Conservation (phyloP, 768 basidiomycete species). For the Boletus pseudo-olivaceus region DNA sequence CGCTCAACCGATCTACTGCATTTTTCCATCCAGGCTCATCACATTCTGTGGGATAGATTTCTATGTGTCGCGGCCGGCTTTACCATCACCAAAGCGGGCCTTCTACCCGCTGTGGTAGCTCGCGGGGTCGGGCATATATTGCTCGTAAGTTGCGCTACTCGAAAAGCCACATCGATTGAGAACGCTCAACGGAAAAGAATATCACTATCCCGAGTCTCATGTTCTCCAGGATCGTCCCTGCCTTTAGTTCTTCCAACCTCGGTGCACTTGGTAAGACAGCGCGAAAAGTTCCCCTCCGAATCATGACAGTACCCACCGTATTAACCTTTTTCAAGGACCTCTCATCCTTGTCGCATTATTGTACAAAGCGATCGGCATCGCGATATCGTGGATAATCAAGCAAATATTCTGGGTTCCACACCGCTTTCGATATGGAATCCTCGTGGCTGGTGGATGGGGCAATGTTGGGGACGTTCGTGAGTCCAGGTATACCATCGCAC, state of each 20-base stretch:
- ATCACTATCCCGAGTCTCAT: slow-evolving; percentile 60
- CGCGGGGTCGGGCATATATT: slow-evolving; percentile 58
- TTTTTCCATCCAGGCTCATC: neutral
- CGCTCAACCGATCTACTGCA: slow-evolving; percentile 21
- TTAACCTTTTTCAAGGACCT: slow-evolving; percentile 51
- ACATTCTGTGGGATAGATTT: slow-evolving; percentile 36
- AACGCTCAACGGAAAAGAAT: slow-evolving; percentile 35
- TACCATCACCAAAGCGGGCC: slow-evolving; percentile 53
- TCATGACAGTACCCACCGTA: neutral
- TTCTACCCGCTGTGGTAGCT: slow-evolving; percentile 57
- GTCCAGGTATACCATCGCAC: too few relatives aligned
- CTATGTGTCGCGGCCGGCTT: slow-evolving; percentile 56
- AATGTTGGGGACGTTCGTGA: slow-evolving; percentile 71
- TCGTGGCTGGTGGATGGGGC: slow-evolving; percentile 66
- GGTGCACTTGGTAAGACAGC: slow-evolving; percentile 43
- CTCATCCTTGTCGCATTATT: slow-evolving; percentile 57
- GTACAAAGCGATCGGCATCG: slow-evolving; percentile 55
- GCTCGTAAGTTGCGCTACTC: slow-evolving; percentile 35
- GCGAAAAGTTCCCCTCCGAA: neutral
- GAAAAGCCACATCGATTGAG: neutral
- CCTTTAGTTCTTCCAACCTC: slow-evolving; percentile 58
- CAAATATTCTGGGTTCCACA: slow-evolving; percentile 76
- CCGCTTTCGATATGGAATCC: slow-evolving; percentile 66
- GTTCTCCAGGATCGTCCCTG: slow-evolving; percentile 71
- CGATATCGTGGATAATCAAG: slow-evolving; percentile 52